Percentiles rank a stretch among this genome's conserved stretches.
phyloP scores from a whole-genome alignment of 805 yeast genomes.

The Kazachstania africana region DNA sequence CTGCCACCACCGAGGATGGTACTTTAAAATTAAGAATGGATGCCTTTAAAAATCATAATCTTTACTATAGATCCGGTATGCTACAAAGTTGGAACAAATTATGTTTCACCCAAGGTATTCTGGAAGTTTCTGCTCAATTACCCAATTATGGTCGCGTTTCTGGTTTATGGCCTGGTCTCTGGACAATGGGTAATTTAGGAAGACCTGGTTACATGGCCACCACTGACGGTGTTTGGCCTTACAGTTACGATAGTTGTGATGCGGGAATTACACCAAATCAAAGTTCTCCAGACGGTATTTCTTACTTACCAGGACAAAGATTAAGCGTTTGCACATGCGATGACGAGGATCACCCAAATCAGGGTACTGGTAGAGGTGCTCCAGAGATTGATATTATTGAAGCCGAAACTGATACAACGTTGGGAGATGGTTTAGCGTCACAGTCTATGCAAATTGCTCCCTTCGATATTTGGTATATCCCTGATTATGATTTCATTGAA shows the following conservation, averaged over 20 bases:
- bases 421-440: conserved; percentile 63
- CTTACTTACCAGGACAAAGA: conserved; percentile 76
- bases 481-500: conserved; percentile 73
- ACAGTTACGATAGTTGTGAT: conserved; percentile 76
- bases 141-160: conserved; percentile 70
- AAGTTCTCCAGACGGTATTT: conserved; percentile 79
- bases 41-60: conserved; percentile 66
- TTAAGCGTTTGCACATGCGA: conserved; percentile 68
- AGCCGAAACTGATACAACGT: conserved; percentile 55
- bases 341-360: conserved; percentile 79
- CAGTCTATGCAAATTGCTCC: conserved; percentile 93
- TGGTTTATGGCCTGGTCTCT: conserved; percentile 94
- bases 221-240: conserved; percentile 94
- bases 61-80: conserved; percentile 85
- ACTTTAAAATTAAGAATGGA: conserved; percentile 60
- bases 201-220: conserved; percentile 84
- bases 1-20: conserved; percentile 67
- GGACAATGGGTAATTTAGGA: conserved; percentile 90
- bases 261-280: conserved; percentile 93
- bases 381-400: conserved; percentile 92
- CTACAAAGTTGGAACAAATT: conserved; percentile 84
- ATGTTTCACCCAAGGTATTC: conserved; percentile 74
- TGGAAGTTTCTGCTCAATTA: conserved; percentile 65
- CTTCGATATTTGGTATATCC: conserved; percentile 85
- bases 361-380: conserved; percentile 84